phyloP scores from a whole-genome alignment of 2,329 filamentous ascomycete genomes.

The Ciborinia camelliae region DNA sequence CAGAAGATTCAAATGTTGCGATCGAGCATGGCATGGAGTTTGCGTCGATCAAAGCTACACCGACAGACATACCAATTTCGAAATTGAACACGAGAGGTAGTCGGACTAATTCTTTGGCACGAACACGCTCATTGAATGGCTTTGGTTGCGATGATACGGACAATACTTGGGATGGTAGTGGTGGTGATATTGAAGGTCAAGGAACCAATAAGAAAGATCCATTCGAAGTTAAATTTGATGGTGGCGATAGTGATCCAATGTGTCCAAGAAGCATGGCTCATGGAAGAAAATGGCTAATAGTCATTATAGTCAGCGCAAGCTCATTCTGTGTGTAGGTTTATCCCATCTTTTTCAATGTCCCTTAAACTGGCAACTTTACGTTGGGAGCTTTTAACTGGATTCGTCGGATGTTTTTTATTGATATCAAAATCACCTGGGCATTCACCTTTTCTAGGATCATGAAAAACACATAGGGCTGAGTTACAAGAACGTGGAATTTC shows the following conservation, averaged over 20 bases:
- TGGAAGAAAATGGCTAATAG: constrained; percentile 74
- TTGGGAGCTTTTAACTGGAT: constrained; percentile 1
- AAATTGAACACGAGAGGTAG: constrained; percentile 5
- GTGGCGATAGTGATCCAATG: constrained; percentile 65
- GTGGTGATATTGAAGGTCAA: constrained; percentile 27
- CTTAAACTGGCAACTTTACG: background rate
- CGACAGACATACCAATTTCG: constrained; percentile 1
- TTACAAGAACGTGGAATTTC: no score
- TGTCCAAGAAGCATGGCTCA: constrained; percentile 68
- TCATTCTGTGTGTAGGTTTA: constrained; percentile 77
- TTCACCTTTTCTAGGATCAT: background rate
- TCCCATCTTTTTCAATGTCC: constrained; percentile 18
- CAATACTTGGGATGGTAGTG: constrained; percentile 19
- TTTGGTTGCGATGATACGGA: constrained; percentile 35
- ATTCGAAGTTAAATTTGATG: constrained; percentile 74
- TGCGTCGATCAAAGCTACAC: constrained; percentile 23
- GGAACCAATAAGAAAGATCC: constrained; percentile 40
- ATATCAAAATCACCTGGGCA: no score
- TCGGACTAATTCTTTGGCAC: constrained; percentile 23
- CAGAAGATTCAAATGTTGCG: background rate
- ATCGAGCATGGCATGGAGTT: constrained; percentile 24
- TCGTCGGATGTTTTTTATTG: background rate
- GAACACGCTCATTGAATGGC: constrained; percentile 36
- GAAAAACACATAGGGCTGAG: background rate
- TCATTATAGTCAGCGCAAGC: constrained; percentile 67